phyloP scores from a whole-genome alignment of 768 basidiomycete genomes.

The Rhodotorula sphaerocarpa region DNA sequence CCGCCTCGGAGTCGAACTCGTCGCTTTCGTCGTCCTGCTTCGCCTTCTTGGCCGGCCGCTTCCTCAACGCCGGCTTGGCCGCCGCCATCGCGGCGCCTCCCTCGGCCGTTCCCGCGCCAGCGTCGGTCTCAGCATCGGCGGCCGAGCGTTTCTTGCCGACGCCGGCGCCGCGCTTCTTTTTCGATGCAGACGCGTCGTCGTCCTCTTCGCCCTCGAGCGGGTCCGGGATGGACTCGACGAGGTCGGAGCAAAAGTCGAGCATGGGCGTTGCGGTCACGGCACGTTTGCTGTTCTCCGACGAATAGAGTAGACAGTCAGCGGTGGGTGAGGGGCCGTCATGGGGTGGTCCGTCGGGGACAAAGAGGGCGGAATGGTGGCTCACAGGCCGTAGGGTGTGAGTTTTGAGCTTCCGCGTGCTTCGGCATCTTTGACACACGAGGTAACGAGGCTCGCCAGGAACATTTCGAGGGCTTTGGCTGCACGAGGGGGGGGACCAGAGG shows the following conservation, averaged over 20 bases:
- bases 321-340: too few species aligned
- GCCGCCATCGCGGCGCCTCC: constrained; percentile 16
- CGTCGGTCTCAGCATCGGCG: not conserved
- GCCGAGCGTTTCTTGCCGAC: constrained; percentile 4
- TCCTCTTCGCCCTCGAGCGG: constrained; percentile 55
- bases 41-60: constrained; percentile 12
- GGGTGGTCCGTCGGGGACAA: too few species aligned
- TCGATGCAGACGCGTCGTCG: constrained; percentile 3
- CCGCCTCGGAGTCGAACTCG: not conserved
- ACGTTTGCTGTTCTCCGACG: constrained; percentile 60
- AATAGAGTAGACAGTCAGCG: too few species aligned
- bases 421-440: constrained; percentile 73
- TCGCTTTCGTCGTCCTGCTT: constrained; percentile 3
- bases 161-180: constrained; percentile 18
- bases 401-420: constrained; percentile 70
- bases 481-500: not conserved
- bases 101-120: not conserved
- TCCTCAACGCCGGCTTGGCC: constrained; percentile 6
- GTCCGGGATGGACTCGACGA: constrained; percentile 76
- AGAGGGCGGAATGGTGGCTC: constrained; percentile 46
- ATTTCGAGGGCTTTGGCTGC: constrained; percentile 89
- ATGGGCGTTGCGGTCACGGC: constrained; percentile 77
- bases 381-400: constrained; percentile 90
- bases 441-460: constrained; percentile 74
- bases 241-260: constrained; percentile 89